Conservation (phyloP, 805 yeast genomes). For the Zygosaccharomyces bailii region DNA sequence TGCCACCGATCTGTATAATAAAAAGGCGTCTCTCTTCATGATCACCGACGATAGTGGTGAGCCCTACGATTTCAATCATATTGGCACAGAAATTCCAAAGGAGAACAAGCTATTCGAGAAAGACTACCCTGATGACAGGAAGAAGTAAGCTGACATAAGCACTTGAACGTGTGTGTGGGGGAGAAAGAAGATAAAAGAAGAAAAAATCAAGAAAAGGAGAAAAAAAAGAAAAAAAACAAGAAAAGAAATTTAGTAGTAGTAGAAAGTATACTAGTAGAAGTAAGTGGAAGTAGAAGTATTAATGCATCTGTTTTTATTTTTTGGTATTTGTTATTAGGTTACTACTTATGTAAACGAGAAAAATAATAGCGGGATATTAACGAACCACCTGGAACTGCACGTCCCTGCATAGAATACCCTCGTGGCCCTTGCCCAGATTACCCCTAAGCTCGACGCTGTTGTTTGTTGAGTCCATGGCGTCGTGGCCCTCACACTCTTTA, state of each 20-base stretch:
- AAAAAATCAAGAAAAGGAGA: no score
- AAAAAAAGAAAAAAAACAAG: not conserved
- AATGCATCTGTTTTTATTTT: not conserved
- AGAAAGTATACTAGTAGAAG: not conserved
- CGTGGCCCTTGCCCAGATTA: conserved; percentile 57
- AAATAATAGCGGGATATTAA: conserved; percentile 4
- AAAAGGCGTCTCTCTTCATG: conserved; percentile 14
- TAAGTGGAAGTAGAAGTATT: not conserved
- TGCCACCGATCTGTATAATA: conserved; percentile 12
- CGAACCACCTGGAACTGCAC: conserved; percentile 41
- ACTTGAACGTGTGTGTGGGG: no score
- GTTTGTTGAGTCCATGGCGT: conserved; percentile 41
- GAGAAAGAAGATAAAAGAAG: no score
- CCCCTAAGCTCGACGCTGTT: conserved; percentile 54
- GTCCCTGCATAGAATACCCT: conserved; percentile 62
- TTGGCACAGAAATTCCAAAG: conserved; percentile 4
- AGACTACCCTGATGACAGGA: conserved; percentile 6
- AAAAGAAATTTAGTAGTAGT: not conserved
- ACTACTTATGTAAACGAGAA: no score
- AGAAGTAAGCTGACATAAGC: not conserved
- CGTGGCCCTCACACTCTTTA: conserved; percentile 25
- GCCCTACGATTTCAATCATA: not conserved
- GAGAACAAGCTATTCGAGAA: conserved; percentile 6
- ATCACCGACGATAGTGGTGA: conserved; percentile 7
- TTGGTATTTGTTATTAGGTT: not conserved